A percentile compares a stretch with the other conserved stretches of the same genome.
Evolutionary conservation across 2,329 filamentous ascomycete genomes (phyloP).

Genomic region (Colletotrichum sublineola): DNA sequence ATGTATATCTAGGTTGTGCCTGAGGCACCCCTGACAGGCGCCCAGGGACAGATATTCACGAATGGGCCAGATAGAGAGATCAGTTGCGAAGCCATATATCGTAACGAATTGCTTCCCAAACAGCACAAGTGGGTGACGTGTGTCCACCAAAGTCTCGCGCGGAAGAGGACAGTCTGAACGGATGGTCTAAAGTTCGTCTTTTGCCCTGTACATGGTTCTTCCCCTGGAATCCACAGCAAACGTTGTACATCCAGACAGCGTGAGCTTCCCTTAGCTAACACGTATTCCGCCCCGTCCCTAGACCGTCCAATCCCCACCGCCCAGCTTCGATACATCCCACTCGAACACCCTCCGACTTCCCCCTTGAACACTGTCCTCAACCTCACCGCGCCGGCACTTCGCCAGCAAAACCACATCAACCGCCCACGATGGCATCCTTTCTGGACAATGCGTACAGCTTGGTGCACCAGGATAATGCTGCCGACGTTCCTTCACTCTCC

Average conservation of each 20-base stretch:
- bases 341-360: constrained; percentile 28
- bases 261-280: constrained; percentile 42
- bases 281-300: constrained; percentile 41
- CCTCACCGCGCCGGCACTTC: constrained; percentile 44
- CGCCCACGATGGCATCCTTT: constrained; percentile 87
- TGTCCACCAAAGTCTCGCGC: constrained; percentile 19
- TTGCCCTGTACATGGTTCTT: neutral
- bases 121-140: constrained; percentile 46
- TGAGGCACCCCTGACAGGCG: no score
- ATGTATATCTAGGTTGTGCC: no score
- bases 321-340: constrained; percentile 43
- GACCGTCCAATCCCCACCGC: constrained; percentile 42
- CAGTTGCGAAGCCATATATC: constrained; percentile 41
- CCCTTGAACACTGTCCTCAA: constrained; percentile 41
- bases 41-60: constrained; percentile 55
- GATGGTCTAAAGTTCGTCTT: constrained; percentile 31
- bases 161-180: constrained; percentile 37
- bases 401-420: constrained; percentile 43
- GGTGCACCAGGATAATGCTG: constrained; percentile 97
- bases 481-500: constrained; percentile 89
- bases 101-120: constrained; percentile 25
- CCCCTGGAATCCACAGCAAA: constrained; percentile 12
- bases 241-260: constrained; percentile 9
- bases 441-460: constrained; percentile 96
- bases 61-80: constrained; percentile 46